Base-by-base conservation (phyloP, 306 rosid species). In the Ormosia semicastrata region DNA sequence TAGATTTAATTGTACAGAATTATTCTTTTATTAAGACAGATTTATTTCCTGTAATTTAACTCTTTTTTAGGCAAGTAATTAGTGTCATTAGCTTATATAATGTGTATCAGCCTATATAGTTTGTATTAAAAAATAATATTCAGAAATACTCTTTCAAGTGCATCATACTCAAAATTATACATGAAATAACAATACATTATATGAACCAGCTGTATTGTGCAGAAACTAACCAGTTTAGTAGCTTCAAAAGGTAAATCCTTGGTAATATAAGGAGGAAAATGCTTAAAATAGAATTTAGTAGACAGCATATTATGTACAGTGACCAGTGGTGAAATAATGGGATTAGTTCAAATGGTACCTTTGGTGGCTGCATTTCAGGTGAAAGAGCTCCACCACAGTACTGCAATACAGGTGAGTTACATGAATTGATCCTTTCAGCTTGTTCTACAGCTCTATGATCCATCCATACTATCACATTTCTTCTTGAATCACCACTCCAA, bases 341-440 rank as follows among this genome's bases (percentile, higher is more conserved):
- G 57, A 72, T 67, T 33, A 77, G 67, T 63, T 72, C 60, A 60
- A 30, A 64, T 43, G 47, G 58, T 87, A 93, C 99, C 98, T 95
- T 95, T 47, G 99, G 98, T 30, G 99, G 98, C 90, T 95, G 86
- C 99, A 93, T 93, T 91, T 95, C 99, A n/a, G 99, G 99, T 85
- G 97, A 95, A 86, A 95, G 88, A 75, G 90, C 88, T 81, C 99
- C 99, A 54, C 99, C 99, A 85, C 98, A 90, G 71, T 95, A 95
- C 86, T 93, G 90, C 72, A 95, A 73, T 59, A 90, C 98, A 47
- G 98, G 91, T 66, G 98, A 95, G 46, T 95, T 89, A 75, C 62
- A 2, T 62, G 93, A 88, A 86, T 93, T 95, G 77, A 95, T 95
- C 85, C 94, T 92, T 80, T 90, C 94, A 59, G 97, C 94, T 89